These are phyloP conservation scores for Phytophthora cryptogea DNA, from an alignment of 352 stramenopile species.

Conservation along the genomic window DNA sequence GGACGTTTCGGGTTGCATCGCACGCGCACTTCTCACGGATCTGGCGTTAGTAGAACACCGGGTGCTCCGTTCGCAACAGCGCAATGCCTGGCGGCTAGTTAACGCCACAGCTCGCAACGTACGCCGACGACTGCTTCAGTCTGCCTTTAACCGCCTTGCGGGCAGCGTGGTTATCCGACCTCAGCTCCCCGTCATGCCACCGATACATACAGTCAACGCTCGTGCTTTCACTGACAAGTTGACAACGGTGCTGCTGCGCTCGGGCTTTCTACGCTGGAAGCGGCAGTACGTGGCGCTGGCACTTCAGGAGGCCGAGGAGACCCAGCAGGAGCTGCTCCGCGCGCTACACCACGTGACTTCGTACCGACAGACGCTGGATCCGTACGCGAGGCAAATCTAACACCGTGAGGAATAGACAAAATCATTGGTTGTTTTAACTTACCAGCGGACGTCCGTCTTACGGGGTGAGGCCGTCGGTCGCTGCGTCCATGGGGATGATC, in stretches of 20 bases:
- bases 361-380: slow-evolving; percentile 44
- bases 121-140: slow-evolving; percentile 13
- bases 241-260: slow-evolving; percentile 21
- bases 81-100: slow-evolving; percentile 22
- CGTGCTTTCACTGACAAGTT: slow-evolving; percentile 37
- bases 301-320: slow-evolving; percentile 44
- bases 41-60: slow-evolving; percentile 15
- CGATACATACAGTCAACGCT: slow-evolving; percentile 20
- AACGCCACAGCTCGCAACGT: slow-evolving; percentile 12
- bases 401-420: slow-evolving; percentile 19
- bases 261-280: slow-evolving; percentile 57
- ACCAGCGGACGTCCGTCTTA: slow-evolving; percentile 30
- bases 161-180: neutral
- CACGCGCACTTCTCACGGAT: slow-evolving; percentile 23
- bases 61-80: slow-evolving; percentile 17
- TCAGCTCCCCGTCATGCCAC: slow-evolving; percentile 10
- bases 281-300: slow-evolving; percentile 46
- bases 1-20: slow-evolving; percentile 11
- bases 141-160: slow-evolving; percentile 23
- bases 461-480: slow-evolving; percentile 29
- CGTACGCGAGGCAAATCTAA: slow-evolving; percentile 14
- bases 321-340: slow-evolving; percentile 49
- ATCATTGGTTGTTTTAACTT: slow-evolving; percentile 32
- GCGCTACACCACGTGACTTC: slow-evolving; percentile 43
- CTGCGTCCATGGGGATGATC: slow-evolving; percentile 23